phyloP scores from a whole-genome alignment of 108 stramenopile genomes.

The Epithemia pelagica region DNA sequence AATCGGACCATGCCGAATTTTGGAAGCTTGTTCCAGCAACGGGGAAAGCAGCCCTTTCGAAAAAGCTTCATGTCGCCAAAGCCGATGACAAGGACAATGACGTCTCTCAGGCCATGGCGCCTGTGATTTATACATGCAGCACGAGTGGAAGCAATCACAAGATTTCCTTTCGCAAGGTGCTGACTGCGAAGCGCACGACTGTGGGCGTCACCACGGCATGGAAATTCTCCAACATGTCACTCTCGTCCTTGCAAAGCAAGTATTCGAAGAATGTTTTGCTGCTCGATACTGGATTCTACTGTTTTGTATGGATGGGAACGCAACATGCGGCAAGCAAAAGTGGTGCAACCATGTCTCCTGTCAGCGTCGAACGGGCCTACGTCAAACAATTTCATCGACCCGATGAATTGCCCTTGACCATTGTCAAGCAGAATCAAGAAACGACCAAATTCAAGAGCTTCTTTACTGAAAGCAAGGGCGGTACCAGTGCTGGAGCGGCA shows the following conservation, averaged over 20 bases:
- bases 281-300: neutral
- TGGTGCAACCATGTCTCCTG: neutral
- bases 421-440: neutral
- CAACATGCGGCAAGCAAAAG: neutral
- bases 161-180: slow-evolving; percentile 1
- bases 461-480: neutral
- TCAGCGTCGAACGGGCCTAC: neutral
- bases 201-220: neutral
- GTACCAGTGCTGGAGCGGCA: neutral
- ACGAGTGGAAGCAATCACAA: neutral
- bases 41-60: neutral
- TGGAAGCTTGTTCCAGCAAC: neutral
- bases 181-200: neutral
- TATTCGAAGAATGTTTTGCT: neutral
- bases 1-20: slow-evolving; percentile 1
- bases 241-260: neutral
- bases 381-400: neutral
- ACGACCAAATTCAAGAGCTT: neutral
- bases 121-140: neutral
- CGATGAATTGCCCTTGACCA: slow-evolving; percentile 4
- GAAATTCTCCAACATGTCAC: neutral
- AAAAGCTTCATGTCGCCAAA: neutral
- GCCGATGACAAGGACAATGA: slow-evolving; percentile 2
- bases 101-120: neutral
- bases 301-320: slow-evolving; percentile 3